phyloP scores from a whole-genome alignment of 2,329 filamentous ascomycete species.

The Colletotrichum sp. region DNA sequence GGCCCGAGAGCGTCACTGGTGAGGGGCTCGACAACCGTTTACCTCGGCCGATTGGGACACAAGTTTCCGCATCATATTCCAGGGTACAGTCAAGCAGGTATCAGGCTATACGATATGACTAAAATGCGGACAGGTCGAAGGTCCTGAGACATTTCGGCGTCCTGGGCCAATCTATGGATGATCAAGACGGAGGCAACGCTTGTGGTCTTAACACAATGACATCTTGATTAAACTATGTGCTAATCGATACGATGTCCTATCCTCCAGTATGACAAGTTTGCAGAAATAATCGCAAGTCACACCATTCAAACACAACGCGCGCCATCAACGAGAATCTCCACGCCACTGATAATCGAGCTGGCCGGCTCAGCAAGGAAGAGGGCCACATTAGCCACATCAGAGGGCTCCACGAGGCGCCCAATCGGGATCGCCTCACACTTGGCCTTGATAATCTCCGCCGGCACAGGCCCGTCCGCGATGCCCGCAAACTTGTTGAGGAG shows the following conservation, averaged over 20 bases:
- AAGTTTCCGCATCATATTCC: background rate
- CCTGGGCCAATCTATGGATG: too few species aligned
- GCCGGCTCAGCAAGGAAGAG: background rate
- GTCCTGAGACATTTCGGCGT: too few species aligned
- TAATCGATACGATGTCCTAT: background rate
- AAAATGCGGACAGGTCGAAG: too few species aligned
- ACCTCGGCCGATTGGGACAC: background rate
- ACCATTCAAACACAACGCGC: background rate
- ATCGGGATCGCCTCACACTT: background rate
- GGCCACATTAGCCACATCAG: background rate
- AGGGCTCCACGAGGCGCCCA: background rate
- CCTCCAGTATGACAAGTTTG: background rate
- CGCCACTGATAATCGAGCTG: background rate
- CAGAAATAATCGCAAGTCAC: background rate
- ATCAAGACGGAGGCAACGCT: background rate
- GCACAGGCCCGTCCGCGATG: background rate
- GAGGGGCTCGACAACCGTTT: background rate
- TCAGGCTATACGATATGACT: accelerated
- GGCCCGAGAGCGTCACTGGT: background rate
- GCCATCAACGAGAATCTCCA: background rate
- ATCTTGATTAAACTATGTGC: background rate
- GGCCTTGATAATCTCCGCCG: background rate
- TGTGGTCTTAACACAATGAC: accelerated
- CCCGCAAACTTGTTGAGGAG: background rate
- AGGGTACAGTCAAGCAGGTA: accelerated